Evolutionary conservation across 2,329 filamentous ascomycete genomes (phyloP).

Genomic region (Fusarium solani-melongenae): DNA sequence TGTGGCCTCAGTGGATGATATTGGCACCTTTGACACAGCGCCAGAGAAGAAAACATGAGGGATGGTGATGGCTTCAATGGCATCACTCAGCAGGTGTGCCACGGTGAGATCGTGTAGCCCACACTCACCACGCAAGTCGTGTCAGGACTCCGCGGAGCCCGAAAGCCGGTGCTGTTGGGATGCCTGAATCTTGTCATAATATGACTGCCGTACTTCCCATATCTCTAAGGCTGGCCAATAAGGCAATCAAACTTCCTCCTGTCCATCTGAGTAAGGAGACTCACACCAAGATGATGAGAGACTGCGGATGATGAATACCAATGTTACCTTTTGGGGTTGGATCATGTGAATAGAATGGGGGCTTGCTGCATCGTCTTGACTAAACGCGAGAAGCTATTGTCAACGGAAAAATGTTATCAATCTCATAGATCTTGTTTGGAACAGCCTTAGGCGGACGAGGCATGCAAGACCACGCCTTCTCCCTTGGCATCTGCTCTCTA

Average conservation of each 20-base stretch:
- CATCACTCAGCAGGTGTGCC: conserved; percentile 15
- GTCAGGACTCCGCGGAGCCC: conserved; percentile 27
- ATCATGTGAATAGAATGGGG: not conserved
- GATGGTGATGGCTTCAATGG: conserved; percentile 25
- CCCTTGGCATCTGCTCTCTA: not conserved
- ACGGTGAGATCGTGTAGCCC: conserved; percentile 30
- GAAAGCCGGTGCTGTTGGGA: conserved; percentile 32
- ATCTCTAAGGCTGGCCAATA: not conserved
- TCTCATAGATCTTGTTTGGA: not conserved
- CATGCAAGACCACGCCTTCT: conserved; percentile 1
- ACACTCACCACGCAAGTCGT: not conserved
- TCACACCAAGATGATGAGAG: not conserved
- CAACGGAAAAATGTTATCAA: not conserved
- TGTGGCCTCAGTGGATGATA: not conserved
- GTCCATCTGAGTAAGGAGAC: not conserved
- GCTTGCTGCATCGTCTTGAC: not conserved
- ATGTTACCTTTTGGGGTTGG: not conserved
- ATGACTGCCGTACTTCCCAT: conserved; percentile 10
- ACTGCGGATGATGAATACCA: not conserved
- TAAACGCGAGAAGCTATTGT: not conserved
- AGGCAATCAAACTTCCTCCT: not conserved
- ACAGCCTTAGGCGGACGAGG: not conserved
- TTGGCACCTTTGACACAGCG: not conserved
- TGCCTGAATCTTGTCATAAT: conserved; percentile 12
- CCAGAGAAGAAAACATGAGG: not conserved